phyloP scores from a whole-genome alignment of 2,329 filamentous ascomycete species.

The Ramularia collo-cygni region DNA sequence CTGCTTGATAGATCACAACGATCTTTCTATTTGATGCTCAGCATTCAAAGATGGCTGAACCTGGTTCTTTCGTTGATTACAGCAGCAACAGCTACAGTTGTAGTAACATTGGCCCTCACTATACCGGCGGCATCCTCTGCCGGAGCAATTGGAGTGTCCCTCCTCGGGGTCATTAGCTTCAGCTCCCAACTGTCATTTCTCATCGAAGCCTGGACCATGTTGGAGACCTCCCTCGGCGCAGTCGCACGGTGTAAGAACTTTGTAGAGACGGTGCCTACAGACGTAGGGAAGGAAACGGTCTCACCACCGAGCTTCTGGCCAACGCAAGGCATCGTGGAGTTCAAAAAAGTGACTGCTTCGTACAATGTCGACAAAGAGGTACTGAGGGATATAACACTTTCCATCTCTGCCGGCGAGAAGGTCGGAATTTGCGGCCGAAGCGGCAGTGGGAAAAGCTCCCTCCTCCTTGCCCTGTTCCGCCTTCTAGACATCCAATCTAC shows the following conservation, averaged over 20 bases:
- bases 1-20: conserved; percentile 37
- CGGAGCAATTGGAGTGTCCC: conserved; percentile 43
- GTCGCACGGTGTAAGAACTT: conserved; percentile 51
- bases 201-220: conserved; percentile 48
- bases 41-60: conserved; percentile 40
- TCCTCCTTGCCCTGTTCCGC: not conserved
- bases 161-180: conserved; percentile 49
- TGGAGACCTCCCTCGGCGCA: conserved; percentile 54
- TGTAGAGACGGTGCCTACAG: conserved; percentile 39
- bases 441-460: not conserved
- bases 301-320: conserved; percentile 68
- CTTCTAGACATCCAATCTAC: not conserved
- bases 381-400: too few species aligned
- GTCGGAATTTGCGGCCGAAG: conserved; percentile 1
- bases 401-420: not conserved
- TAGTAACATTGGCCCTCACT: conserved; percentile 31
- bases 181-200: conserved; percentile 46
- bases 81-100: conserved; percentile 25
- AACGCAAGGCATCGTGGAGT: conserved; percentile 62
- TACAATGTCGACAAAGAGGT: too few species aligned
- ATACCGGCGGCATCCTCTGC: conserved; percentile 29
- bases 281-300: conserved; percentile 54
- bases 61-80: conserved; percentile 37
- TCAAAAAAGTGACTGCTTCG: conserved; percentile 51
- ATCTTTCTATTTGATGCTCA: conserved; percentile 42